Conservation (phyloP, 2,329 filamentous ascomycete genomes). For the Colletotrichum truncatum region DNA sequence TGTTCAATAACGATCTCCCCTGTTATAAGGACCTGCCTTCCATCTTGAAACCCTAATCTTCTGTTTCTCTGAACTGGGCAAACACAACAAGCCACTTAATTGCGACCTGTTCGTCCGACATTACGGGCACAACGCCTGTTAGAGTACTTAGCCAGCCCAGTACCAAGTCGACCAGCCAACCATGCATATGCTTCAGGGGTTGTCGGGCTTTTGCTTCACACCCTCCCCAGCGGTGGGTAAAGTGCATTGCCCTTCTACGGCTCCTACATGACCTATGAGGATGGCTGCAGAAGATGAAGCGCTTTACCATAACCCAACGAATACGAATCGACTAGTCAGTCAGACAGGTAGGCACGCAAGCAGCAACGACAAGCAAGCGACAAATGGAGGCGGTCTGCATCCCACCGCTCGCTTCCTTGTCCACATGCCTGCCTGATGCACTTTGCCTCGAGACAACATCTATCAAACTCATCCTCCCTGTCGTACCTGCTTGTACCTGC, state of each 20-base stretch:
- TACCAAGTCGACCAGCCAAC: slow-evolving; percentile 19
- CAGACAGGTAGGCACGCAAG: not conserved
- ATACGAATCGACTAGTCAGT: slow-evolving; percentile 1
- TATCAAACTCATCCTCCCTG: not conserved
- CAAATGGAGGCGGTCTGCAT: slow-evolving; percentile 14
- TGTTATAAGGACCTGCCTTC: not conserved
- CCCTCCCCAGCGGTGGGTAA: slow-evolving; percentile 10
- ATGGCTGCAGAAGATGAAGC: slow-evolving; percentile 7
- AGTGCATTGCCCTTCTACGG: not conserved
- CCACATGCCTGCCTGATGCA: not conserved
- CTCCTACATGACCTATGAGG: slow-evolving; percentile 8
- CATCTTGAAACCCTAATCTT: not conserved
- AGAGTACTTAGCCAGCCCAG: not conserved
- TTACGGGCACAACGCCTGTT: not conserved
- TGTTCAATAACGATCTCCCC: not conserved
- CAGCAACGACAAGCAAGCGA: not conserved
- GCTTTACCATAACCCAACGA: not conserved
- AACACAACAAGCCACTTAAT: not conserved
- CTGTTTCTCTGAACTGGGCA: not conserved
- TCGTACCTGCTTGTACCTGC: slow-evolving; percentile 19
- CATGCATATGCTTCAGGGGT: slow-evolving; percentile 15
- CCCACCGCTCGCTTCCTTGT: slow-evolving; percentile 10
- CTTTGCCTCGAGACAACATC: slow-evolving; percentile 18
- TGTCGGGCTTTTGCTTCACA: slow-evolving; percentile 13
- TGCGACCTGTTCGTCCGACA: slow-evolving; percentile 9